Evolutionary conservation across 208 protist species (phyloP), one percentile per base, ranked within the genome.

Genomic region (Acanthamoeba sp.): DNA sequence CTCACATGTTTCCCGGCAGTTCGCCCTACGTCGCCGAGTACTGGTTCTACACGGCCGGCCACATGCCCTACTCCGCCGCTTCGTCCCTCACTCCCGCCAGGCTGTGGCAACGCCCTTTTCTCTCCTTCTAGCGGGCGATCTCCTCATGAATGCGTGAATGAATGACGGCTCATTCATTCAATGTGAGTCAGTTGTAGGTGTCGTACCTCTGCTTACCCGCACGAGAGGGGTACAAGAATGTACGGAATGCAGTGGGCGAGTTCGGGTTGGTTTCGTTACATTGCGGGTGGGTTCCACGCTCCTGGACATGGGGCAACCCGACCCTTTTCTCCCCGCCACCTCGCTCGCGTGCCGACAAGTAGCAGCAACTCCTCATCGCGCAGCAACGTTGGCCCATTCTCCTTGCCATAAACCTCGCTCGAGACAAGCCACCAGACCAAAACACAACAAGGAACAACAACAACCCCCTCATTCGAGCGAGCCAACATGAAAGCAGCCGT

Each of bases 41-140:
- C 66, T 76, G 66, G 66, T 76, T 76, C 66, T 76, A 76, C 36
- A 76, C 66, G 66, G 66, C 18, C 3, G 66, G 66, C 10, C 32
- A 42, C 29, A 76, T 76, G 66, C 66, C 66, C 66, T 76, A 76
- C 27, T 76, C 66, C 36, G 9, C 66, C 14, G 66, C 66, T 9
- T 34, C 66, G 10, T 76, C 66, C 45, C 45, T 50, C 45, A 16
- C 45, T 50, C 45, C 45, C n/a, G n/a, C n/a, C n/a, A n/a, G n/a
- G n/a, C n/a, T n/a, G n/a, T n/a, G 45, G 45, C 45, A 12, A 12
- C 45, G 45, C 45, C 12, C 45, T 12, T 50, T 50, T 12, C 45
- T 12, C 45, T 50, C 12, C n/a, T n/a, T n/a, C n/a, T n/a, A n/a
- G n/a, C n/a, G n/a, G n/a, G n/a, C n/a, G n/a, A n/a, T n/a, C n/a